A percentile compares a stretch with the other conserved stretches of the same genome.
phyloP scores from a whole-genome alignment of 257 asterid genomes.

The Fraxinus americana region DNA sequence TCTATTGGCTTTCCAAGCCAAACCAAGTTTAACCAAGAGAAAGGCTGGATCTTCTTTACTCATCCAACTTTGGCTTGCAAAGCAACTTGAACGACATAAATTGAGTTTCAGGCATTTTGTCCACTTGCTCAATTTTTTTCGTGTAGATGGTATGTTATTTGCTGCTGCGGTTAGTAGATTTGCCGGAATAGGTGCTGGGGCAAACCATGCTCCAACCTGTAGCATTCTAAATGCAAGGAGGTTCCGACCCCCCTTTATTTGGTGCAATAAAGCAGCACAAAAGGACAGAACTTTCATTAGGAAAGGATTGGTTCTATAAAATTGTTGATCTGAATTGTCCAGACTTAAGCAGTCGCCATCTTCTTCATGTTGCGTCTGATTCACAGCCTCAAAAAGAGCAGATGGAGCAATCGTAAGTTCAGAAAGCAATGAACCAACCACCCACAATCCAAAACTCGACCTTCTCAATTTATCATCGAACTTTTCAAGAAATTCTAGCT shows the following conservation, averaged over 20 bases:
- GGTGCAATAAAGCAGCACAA: slow-evolving; percentile 47
- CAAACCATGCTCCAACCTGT: slow-evolving; percentile 78
- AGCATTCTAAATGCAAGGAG: slow-evolving; percentile 62
- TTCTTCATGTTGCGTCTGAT: slow-evolving; percentile 49
- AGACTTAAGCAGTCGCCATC: slow-evolving; percentile 25
- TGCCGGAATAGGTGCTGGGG: slow-evolving; percentile 66
- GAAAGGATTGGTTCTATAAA: slow-evolving; percentile 57
- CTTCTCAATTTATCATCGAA: slow-evolving; percentile 62
- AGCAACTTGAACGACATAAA: slow-evolving; percentile 48
- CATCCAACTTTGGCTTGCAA: slow-evolving; percentile 58
- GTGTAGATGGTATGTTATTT: slow-evolving; percentile 43
- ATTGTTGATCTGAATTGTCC: slow-evolving; percentile 52
- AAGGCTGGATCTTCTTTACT: slow-evolving; percentile 73
- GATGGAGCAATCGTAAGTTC: slow-evolving; percentile 67
- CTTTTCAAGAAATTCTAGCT: slow-evolving; percentile 56
- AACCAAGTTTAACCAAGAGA: slow-evolving; percentile 59
- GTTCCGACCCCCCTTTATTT: slow-evolving; percentile 41
- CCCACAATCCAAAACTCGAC: slow-evolving; percentile 67
- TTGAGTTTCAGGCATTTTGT: slow-evolving; percentile 48
- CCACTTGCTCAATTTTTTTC: slow-evolving; percentile 53
- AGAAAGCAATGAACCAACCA: slow-evolving; percentile 65
- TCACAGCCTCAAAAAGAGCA: slow-evolving; percentile 63
- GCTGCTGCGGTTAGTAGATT: slow-evolving; percentile 64
- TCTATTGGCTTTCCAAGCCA: slow-evolving; percentile 60
- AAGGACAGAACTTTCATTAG: slow-evolving; percentile 56